Conservation (phyloP, 192 early-diverging fungal species). For the Mortierella claussenii region DNA sequence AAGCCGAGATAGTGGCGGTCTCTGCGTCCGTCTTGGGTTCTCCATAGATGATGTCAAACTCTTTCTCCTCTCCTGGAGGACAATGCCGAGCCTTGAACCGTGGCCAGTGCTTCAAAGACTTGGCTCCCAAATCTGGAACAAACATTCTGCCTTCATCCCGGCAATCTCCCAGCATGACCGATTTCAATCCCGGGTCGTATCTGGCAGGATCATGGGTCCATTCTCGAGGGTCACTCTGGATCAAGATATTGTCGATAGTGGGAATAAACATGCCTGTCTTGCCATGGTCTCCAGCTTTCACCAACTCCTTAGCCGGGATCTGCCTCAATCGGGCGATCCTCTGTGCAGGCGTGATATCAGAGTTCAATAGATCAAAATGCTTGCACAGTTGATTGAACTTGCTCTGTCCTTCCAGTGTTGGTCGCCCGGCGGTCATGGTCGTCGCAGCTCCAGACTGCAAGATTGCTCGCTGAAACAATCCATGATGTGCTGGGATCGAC, state of each 20-base stretch:
- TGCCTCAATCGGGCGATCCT: constrained; percentile 16
- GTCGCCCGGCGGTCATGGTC: constrained; percentile 17
- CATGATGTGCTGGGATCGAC: constrained; percentile 27
- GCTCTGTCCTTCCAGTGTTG: constrained; percentile 33
- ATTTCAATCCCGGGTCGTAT: constrained; percentile 32
- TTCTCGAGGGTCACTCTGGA: constrained; percentile 21
- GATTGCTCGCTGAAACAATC: constrained; percentile 43
- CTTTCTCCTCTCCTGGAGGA: constrained; percentile 34
- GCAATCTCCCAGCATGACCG: constrained; percentile 45
- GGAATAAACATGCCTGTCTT: constrained; percentile 35
- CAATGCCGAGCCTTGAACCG: constrained; percentile 29
- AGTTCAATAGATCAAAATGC: constrained; percentile 10
- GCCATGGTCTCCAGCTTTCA: constrained; percentile 27
- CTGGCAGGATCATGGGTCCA: constrained; percentile 31
- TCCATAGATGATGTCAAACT: constrained; percentile 40
- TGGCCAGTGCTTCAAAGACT: constrained; percentile 36
- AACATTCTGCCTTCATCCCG: constrained; percentile 42
- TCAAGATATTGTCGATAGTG: constrained; percentile 31
- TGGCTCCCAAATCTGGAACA: constrained; percentile 28
- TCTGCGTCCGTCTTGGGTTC: constrained; percentile 28
- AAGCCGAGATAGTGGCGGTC: constrained; percentile 15
- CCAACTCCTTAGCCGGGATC: constrained; percentile 32
- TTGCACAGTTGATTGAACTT: constrained; percentile 31
- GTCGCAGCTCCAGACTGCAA: constrained; percentile 37
- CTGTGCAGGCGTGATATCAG: constrained; percentile 1